Conservation (phyloP, 1,284 basidiomycete species). For the Cronartium quercuum region DNA sequence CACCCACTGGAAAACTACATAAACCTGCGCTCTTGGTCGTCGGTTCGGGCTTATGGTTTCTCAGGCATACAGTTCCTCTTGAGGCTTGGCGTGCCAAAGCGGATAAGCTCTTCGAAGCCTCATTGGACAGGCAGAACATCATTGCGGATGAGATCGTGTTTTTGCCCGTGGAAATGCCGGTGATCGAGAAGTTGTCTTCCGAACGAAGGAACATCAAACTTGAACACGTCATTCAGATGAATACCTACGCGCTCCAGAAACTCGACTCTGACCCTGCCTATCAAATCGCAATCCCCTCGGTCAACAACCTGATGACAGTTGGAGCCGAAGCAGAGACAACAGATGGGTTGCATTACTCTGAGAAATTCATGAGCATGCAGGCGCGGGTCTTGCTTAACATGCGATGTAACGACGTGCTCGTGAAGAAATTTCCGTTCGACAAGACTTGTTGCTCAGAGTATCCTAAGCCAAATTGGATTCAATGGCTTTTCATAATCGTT, state of each 20-base stretch:
- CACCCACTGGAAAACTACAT: slow-evolving; percentile 28
- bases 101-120: slow-evolving; percentile 14
- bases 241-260: slow-evolving; percentile 16
- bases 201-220: slow-evolving; percentile 22
- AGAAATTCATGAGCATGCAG: slow-evolving; percentile 61
- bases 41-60: slow-evolving; percentile 79
- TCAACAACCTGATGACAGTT: slow-evolving; percentile 38
- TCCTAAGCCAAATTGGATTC: slow-evolving; percentile 61
- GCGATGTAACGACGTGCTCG: slow-evolving; percentile 68
- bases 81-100: slow-evolving; percentile 6
- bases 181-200: slow-evolving; percentile 21
- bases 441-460: slow-evolving; percentile 78
- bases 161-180: slow-evolving; percentile 28
- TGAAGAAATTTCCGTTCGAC: slow-evolving; percentile 64
- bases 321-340: slow-evolving; percentile 56
- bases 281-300: slow-evolving; percentile 19
- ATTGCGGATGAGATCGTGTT: slow-evolving; percentile 31
- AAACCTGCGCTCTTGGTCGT: slow-evolving; percentile 65
- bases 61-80: slow-evolving; percentile 52
- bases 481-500: slow-evolving; percentile 58
- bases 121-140: not conserved
- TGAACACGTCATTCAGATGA: slow-evolving; percentile 19
- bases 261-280: slow-evolving; percentile 2
- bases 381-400: slow-evolving; percentile 72
- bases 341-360: slow-evolving; percentile 75